A percentile compares a stretch with the other conserved stretches of the same genome.
Evolutionary conservation across 345 rosid species (phyloP).

Genomic region (Populus tremula): DNA sequence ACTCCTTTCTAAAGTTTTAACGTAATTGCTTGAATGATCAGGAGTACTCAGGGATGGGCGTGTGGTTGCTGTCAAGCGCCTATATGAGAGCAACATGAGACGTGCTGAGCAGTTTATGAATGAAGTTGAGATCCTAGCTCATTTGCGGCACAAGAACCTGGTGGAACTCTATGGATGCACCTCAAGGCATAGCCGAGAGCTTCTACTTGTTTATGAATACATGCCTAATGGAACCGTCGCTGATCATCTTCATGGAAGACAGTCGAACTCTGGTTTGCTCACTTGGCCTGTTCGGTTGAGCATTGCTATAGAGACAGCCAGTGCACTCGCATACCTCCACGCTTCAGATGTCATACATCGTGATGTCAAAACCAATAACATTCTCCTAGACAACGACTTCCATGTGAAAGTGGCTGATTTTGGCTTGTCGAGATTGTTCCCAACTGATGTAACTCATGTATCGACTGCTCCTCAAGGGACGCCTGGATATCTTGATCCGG

Average conservation of each 20-base stretch:
- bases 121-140: constrained; percentile 69
- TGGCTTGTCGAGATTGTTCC: constrained; percentile 79
- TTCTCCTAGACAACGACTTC: constrained; percentile 57
- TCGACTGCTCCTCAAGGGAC: constrained; percentile 97
- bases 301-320: constrained; percentile 81
- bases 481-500: constrained; percentile 91
- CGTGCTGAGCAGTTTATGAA: constrained; percentile 78
- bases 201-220: constrained; percentile 78
- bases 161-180: constrained; percentile 79
- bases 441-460: constrained; percentile 67
- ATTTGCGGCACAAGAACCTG: constrained; percentile 59
- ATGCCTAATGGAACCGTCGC: constrained; percentile 89
- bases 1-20: neutral
- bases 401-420: constrained; percentile 91
- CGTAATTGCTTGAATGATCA: constrained; percentile 19
- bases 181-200: constrained; percentile 70
- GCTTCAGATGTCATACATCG: constrained; percentile 66
- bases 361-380: constrained; percentile 84
- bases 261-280: constrained; percentile 41
- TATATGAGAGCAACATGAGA: constrained; percentile 58
- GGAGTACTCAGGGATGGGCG: constrained; percentile 77
- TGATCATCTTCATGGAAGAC: constrained; percentile 73
- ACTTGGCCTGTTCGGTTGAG: constrained; percentile 69
- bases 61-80: constrained; percentile 74
- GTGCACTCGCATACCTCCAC: constrained; percentile 68